Evolutionary conservation across 2,329 filamentous ascomycete species (phyloP).

Genomic region (Alternaria sp.): DNA sequence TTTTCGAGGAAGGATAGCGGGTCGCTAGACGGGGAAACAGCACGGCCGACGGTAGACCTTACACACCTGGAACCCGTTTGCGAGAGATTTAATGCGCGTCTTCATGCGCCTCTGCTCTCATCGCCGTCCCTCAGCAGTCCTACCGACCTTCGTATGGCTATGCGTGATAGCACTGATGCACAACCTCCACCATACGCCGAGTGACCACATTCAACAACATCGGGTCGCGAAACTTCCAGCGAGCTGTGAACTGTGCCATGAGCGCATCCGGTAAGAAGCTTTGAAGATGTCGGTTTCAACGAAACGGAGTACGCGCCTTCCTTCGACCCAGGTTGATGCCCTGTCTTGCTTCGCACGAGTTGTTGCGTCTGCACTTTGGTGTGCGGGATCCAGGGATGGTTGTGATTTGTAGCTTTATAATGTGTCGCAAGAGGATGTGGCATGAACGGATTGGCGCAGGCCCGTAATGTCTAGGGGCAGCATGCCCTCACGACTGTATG

Average conservation of each 20-base stretch:
- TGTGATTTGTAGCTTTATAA: not conserved
- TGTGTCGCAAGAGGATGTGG: not conserved
- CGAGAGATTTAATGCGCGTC: not conserved
- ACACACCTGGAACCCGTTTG: not conserved
- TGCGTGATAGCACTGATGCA: not conserved
- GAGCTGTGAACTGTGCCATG: not conserved
- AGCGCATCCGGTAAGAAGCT: not conserved
- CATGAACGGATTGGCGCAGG: not conserved
- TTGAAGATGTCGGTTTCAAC: not conserved
- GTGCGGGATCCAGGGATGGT: not conserved
- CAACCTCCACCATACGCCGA: not conserved
- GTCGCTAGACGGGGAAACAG: not conserved
- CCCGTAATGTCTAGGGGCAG: not conserved
- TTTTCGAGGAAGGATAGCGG: not conserved
- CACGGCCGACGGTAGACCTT: not conserved
- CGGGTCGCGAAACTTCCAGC: not conserved
- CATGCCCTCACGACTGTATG: not conserved
- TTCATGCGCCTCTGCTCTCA: not conserved
- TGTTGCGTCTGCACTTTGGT: not conserved
- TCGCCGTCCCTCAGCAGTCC: not conserved
- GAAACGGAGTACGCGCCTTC: not conserved
- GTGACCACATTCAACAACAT: not conserved
- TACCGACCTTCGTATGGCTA: not conserved
- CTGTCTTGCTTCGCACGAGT: not conserved
- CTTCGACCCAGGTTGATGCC: not conserved